These are phyloP conservation scores for Coemansia sp. DNA, from an alignment of 192 early-diverging fungal genomes.

Conservation along the genomic window DNA sequence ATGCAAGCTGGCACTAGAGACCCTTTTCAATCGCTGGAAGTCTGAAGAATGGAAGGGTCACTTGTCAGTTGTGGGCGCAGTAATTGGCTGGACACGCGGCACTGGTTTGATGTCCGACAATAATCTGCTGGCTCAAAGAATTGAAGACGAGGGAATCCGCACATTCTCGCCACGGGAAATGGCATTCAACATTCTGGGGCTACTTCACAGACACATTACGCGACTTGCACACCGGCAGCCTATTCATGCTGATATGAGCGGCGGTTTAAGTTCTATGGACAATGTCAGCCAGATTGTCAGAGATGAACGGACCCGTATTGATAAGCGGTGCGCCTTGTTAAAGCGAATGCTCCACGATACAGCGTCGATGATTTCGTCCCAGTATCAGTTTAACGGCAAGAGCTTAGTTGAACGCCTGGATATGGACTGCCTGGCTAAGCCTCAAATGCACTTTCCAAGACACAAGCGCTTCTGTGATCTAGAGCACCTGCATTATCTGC, in stretches of 20 bases:
- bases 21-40: conserved; percentile 85
- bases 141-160: conserved; percentile 79
- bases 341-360: background rate
- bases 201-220: conserved; percentile 73
- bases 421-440: conserved; percentile 71
- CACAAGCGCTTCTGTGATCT: conserved; percentile 64
- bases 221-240: conserved; percentile 67
- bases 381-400: no score
- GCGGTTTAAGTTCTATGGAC: conserved; percentile 67
- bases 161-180: conserved; percentile 91
- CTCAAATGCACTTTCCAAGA: conserved; percentile 80
- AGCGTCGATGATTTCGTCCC: no score
- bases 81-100: conserved; percentile 95
- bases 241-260: conserved; percentile 86
- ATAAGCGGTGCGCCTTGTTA: background rate
- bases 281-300: background rate
- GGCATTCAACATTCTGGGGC: conserved; percentile 91
- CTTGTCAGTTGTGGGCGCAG: conserved; percentile 82
- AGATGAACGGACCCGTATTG: background rate
- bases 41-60: conserved; percentile 86
- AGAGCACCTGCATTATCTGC: conserved; percentile 61
- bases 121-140: conserved; percentile 78
- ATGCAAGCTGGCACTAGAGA: conserved; percentile 88
- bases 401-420: background rate
- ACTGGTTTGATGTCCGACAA: conserved; percentile 89